Conservation (phyloP, 192 early-diverging fungal genomes). For the Powellomyces hirtus region DNA sequence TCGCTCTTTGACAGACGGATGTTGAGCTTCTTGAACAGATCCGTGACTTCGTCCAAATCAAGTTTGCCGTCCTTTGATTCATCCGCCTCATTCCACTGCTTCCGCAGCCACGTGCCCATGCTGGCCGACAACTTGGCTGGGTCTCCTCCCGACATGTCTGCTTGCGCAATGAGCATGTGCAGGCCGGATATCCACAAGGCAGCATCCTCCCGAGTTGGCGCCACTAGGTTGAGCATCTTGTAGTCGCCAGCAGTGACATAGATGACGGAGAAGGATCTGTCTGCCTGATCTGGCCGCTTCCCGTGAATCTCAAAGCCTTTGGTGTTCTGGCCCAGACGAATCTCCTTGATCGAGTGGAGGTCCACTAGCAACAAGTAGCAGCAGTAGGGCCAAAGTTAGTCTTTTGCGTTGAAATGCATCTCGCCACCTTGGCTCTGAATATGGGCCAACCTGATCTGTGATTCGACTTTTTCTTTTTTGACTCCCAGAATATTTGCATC, state of each 20-base stretch:
- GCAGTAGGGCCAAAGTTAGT: conserved; percentile 3
- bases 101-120: conserved; percentile 39
- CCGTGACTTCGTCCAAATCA: conserved; percentile 48
- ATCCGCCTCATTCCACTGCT: conserved; percentile 46
- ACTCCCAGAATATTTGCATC: conserved; percentile 43
- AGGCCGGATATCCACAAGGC: conserved; percentile 47
- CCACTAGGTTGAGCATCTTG: conserved; percentile 57
- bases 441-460: conserved; percentile 24
- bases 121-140: conserved; percentile 6
- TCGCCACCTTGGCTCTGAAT: too few species aligned
- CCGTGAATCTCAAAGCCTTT: conserved; percentile 50
- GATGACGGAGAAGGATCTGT: conserved; percentile 51
- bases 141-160: conserved; percentile 25
- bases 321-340: conserved; percentile 58
- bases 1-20: conserved; percentile 61
- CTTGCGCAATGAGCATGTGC: conserved; percentile 48
- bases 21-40: conserved; percentile 55
- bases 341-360: conserved; percentile 48
- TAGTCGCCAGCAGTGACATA: conserved; percentile 45
- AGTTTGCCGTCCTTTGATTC: conserved; percentile 22
- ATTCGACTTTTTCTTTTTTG: conserved; percentile 41
- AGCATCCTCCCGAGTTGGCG: conserved; percentile 38
- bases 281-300: conserved; percentile 39
- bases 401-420: background rate
- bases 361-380: too few species aligned